Evolutionary conservation across 2,329 filamentous ascomycete genomes (phyloP).

Genomic region (Arthrocladium fulminans): DNA sequence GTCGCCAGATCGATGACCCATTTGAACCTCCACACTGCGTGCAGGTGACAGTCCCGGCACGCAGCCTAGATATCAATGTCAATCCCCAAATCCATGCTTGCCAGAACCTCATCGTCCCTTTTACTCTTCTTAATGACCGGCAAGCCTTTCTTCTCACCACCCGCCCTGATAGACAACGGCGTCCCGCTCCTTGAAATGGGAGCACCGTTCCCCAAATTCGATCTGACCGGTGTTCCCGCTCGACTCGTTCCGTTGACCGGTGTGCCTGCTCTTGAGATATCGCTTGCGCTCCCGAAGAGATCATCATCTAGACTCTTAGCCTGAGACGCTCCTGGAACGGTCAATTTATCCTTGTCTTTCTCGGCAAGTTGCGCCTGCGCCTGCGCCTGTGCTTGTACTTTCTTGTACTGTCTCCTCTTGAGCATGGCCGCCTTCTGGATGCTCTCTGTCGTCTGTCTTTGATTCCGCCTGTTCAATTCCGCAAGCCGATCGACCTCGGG

Average conservation of each 20-base stretch:
- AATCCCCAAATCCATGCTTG: slow-evolving; percentile 77
- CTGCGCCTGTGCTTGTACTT: slow-evolving; percentile 25
- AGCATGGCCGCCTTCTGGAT: slow-evolving; percentile 84
- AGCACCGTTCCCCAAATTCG: neutral
- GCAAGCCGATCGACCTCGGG: slow-evolving; percentile 74
- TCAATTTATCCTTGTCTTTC: neutral
- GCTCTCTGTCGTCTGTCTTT: slow-evolving; percentile 73
- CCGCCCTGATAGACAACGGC: slow-evolving; percentile 18
- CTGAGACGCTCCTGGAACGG: neutral
- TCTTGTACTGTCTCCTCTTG: slow-evolving; percentile 56
- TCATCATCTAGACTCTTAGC: slow-evolving; percentile 33
- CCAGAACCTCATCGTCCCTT: slow-evolving; percentile 89
- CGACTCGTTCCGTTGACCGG: slow-evolving; percentile 42
- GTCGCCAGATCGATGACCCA: no score
- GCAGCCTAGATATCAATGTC: slow-evolving; percentile 72
- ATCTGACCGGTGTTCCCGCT: slow-evolving; percentile 24
- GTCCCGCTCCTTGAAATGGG: slow-evolving; percentile 17
- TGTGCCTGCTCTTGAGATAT: slow-evolving; percentile 40
- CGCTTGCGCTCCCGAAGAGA: slow-evolving; percentile 38
- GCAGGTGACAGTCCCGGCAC: no score
- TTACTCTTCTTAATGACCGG: slow-evolving; percentile 67
- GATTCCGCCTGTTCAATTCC: slow-evolving; percentile 74
- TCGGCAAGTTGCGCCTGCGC: slow-evolving; percentile 3
- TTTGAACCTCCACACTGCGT: no score
- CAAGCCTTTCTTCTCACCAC: slow-evolving; percentile 36